These are phyloP conservation scores for Nemania sp. DNA, from an alignment of 2,329 filamentous ascomycete species.

Conservation along the genomic window DNA sequence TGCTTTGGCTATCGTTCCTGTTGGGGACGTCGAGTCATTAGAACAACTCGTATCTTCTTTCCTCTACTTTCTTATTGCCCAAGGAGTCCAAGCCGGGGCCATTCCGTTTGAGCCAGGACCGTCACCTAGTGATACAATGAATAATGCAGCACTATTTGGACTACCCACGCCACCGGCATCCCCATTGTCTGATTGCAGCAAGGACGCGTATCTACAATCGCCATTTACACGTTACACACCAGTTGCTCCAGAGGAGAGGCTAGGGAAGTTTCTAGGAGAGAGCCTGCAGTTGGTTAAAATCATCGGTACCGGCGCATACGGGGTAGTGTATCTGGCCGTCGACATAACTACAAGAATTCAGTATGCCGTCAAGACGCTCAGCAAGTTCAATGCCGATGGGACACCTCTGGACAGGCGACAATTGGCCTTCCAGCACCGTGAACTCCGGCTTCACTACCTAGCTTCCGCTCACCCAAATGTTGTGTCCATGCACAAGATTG, in stretches of 20 bases:
- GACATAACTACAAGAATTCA: conserved; percentile 78
- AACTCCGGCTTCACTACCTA: conserved; percentile 88
- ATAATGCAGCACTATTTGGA: conserved; percentile 60
- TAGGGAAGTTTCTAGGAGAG: conserved; percentile 82
- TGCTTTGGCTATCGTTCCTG: conserved; percentile 35
- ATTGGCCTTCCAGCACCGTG: conserved; percentile 85
- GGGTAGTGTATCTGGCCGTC: conserved; percentile 88
- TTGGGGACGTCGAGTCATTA: conserved; percentile 36
- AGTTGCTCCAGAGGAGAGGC: conserved; percentile 75
- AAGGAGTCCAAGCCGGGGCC: conserved; percentile 28
- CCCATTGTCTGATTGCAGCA: conserved; percentile 55
- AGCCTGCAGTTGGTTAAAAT: conserved; percentile 82
- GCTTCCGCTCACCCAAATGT: conserved; percentile 91
- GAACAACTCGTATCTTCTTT: conserved; percentile 36
- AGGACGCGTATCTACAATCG: conserved; percentile 48
- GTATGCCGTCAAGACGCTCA: conserved; percentile 96
- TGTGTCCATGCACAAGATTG: conserved; percentile 89
- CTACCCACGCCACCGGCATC: conserved; percentile 62
- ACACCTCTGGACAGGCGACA: conserved; percentile 79
- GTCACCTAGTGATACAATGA: conserved; percentile 53
- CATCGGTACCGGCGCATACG: conserved; percentile 92
- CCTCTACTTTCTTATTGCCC: conserved; percentile 40
- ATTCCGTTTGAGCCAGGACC: conserved; percentile 34
- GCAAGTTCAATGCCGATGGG: conserved; percentile 78
- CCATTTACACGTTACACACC: conserved; percentile 54